Evolutionary conservation across 768 basidiomycete species (phyloP).

Genomic region (Boletales sp.): DNA sequence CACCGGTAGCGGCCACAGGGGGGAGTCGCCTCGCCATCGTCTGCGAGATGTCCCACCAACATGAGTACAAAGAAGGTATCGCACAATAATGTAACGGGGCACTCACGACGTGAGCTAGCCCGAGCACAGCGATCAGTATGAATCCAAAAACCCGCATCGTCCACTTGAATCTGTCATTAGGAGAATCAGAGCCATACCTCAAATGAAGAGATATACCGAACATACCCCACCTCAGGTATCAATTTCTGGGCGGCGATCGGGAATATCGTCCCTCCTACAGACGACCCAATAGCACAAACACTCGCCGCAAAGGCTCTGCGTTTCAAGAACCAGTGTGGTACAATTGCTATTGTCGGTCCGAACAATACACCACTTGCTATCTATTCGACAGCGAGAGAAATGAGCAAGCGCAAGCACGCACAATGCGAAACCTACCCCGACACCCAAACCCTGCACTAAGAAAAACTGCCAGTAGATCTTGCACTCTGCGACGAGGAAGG

Average conservation of each 20-base stretch:
- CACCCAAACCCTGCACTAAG: conserved; percentile 65
- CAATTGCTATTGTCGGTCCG: conserved; percentile 53
- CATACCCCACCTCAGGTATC: conserved; percentile 52
- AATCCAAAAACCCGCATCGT: conserved; percentile 70
- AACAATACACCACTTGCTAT: conserved; percentile 55
- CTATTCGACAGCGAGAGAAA: conserved; percentile 6
- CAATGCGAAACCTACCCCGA: conserved; percentile 46
- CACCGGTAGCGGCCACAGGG: conserved; percentile 49
- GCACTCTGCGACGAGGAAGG: conserved; percentile 70
- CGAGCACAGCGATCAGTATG: conserved; percentile 50
- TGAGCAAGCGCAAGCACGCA: too few species aligned
- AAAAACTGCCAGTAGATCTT: conserved; percentile 75
- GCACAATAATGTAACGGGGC: background rate
- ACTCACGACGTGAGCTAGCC: conserved; percentile 50
- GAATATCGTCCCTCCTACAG: conserved; percentile 64
- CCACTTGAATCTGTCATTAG: conserved; percentile 63
- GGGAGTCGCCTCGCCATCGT: conserved; percentile 47
- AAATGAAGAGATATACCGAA: background rate
- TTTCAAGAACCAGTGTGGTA: conserved; percentile 73
- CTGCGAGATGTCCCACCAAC: conserved; percentile 7
- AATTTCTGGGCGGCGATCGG: conserved; percentile 60
- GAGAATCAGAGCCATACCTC: background rate
- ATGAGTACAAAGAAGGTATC: too few species aligned
- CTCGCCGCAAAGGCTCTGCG: conserved; percentile 57
- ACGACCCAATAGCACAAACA: conserved; percentile 59